Evolutionary conservation across 805 yeast genomes (phyloP), one percentile per base, ranked within the genome.

Genomic region (Candida corydali): DNA sequence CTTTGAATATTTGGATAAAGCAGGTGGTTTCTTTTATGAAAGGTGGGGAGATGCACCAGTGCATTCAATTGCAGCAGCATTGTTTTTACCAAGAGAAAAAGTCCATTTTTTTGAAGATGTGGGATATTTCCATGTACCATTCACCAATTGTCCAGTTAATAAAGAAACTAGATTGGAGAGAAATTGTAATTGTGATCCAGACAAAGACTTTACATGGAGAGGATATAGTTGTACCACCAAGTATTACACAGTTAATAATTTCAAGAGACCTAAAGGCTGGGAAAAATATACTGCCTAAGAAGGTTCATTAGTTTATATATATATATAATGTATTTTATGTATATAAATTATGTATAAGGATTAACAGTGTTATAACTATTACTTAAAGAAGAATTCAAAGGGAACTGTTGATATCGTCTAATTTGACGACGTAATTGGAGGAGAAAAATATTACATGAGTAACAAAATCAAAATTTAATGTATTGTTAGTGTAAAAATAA

Each of bases 21-120:
- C 80, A 14, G 95, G 95, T 57, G 95, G 95, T 9, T 86, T 86
- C 65, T 86, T 82, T 64, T 86, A 86, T 59, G 86, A 83, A 66
- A 73, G 95, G 59, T 84, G 94, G 95, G 94, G 95, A 51, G 95
- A 86, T 60, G 95, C 93, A 18, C 95, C 95, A 19, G 82, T 86
- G 33, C 95, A 86, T 59, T 82, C 93, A 9, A 79, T 86, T 51
- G 95, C 91, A 25, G 95, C 86, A 14, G 69, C 94, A 7, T 63
- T 86, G 45, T 82, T 86, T 65, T 54, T 85, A 59, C 78, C 82
- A 38, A 76, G 74, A 57, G 77, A 75, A 44, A 67, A 79, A 52
- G 63, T 86, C 37, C 94, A 87, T 54, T 57, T 82, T 70, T 88
- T 88, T 56, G 82, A 77, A 41, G 95, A 86, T 52, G 75, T 86